phyloP scores from a whole-genome alignment of 2,329 filamentous ascomycete genomes.

The Aureobasidium sp. region DNA sequence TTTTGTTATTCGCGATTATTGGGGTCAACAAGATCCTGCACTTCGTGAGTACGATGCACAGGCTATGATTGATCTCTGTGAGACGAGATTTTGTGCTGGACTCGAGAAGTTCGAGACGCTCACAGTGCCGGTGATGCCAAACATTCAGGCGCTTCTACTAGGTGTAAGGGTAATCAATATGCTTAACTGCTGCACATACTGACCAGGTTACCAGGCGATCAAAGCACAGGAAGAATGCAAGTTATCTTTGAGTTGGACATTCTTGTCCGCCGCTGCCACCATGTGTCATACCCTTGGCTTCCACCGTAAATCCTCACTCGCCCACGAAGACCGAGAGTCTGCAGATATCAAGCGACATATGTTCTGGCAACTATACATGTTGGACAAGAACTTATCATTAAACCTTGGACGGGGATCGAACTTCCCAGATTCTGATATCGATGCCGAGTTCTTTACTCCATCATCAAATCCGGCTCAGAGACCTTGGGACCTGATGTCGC shows the following conservation, averaged over 20 bases:
- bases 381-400: conserved; percentile 10
- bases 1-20: conserved; percentile 12
- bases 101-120: conserved; percentile 12
- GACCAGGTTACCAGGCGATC: background rate
- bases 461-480: conserved; percentile 7
- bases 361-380: conserved; percentile 13
- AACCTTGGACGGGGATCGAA: conserved; percentile 11
- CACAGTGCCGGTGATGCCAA: conserved; percentile 10
- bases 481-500: conserved; percentile 10
- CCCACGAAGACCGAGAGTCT: background rate
- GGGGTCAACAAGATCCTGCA: background rate
- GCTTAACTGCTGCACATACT: background rate
- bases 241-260: conserved; percentile 11
- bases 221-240: conserved; percentile 14
- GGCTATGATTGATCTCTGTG: conserved; percentile 8
- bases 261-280: conserved; percentile 10
- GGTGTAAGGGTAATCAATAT: background rate
- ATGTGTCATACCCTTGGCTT: conserved; percentile 12
- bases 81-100: conserved; percentile 10
- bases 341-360: conserved; percentile 12
- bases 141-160: conserved; percentile 5
- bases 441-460: conserved; percentile 3
- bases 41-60: conserved; percentile 1
- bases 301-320: conserved; percentile 9
- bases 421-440: conserved; percentile 13